phyloP scores from a whole-genome alignment of 495 filamentous ascomycete genomes.

The Parmelia sp. region DNA sequence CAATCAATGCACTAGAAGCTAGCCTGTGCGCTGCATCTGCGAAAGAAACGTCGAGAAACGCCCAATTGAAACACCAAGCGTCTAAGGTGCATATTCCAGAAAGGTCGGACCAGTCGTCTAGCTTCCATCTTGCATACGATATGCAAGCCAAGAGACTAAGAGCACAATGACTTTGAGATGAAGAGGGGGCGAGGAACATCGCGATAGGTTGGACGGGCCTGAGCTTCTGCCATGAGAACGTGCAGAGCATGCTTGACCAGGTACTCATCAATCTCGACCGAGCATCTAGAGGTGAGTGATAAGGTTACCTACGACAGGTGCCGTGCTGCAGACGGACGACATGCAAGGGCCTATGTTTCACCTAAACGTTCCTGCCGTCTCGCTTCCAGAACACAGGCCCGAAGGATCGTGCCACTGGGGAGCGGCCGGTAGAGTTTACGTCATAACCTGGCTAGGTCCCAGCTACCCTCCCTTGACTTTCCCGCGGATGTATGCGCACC shows the following conservation, averaged over 20 bases:
- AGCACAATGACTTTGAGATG: background rate
- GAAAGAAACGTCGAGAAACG: background rate
- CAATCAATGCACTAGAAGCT: background rate
- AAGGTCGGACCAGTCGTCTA: background rate
- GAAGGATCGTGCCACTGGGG: background rate
- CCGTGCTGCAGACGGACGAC: background rate
- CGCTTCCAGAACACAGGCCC: background rate
- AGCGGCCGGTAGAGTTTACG: background rate
- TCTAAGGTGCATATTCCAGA: background rate
- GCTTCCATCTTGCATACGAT: background rate
- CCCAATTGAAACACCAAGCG: background rate
- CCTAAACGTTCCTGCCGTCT: background rate
- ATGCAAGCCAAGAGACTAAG: background rate
- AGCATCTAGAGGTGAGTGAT: background rate
- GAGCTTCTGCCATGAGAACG: background rate
- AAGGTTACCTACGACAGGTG: background rate
- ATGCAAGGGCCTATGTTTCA: background rate
- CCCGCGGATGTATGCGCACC: background rate
- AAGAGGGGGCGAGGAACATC: background rate
- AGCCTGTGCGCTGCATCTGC: background rate
- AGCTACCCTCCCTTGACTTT: background rate
- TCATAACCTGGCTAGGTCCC: no score
- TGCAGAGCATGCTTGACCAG: background rate
- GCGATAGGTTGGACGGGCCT: background rate
- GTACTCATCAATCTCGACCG: background rate